These are phyloP conservation scores for Fusarium foetens DNA, from an alignment of 2,329 filamentous ascomycete genomes.

Conservation along the genomic window DNA sequence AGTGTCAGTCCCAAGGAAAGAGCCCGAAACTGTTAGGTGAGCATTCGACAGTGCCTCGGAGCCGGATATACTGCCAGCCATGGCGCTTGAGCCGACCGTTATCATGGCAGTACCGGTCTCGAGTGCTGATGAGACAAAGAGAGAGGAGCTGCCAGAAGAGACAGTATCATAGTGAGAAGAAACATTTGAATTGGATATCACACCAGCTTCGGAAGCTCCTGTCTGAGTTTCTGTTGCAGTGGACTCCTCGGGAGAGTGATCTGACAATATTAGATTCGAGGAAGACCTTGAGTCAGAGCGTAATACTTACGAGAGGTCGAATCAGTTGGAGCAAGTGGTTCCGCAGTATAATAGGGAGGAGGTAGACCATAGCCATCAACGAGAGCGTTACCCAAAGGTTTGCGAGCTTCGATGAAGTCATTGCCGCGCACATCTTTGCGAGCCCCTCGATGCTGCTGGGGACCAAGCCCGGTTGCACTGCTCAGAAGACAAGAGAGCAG, in stretches of 20 bases:
- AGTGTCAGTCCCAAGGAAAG: slow-evolving; percentile 1
- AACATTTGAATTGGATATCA: background rate
- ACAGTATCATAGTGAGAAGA: background rate
- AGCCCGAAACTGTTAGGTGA: slow-evolving; percentile 1
- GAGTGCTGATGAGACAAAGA: slow-evolving; percentile 1
- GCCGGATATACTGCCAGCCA: slow-evolving; percentile 28
- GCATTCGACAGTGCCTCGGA: slow-evolving; percentile 7
- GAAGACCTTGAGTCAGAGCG: background rate
- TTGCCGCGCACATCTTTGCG: slow-evolving; percentile 11
- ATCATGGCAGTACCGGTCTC: background rate
- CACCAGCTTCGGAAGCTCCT: background rate
- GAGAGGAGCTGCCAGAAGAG: background rate
- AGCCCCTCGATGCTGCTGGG: background rate
- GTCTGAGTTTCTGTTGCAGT: slow-evolving; percentile 1
- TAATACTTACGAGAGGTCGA: slow-evolving; percentile 25
- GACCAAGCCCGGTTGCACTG: slow-evolving; percentile 9
- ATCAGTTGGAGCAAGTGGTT: background rate
- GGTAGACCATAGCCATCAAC: slow-evolving; percentile 36
- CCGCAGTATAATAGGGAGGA: slow-evolving; percentile 39
- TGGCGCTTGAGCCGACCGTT: slow-evolving; percentile 34
- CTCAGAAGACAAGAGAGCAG: slow-evolving; percentile 36
- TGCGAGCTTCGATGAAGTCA: slow-evolving; percentile 13
- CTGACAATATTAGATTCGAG: slow-evolving; percentile 24
- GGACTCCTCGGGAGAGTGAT: background rate
- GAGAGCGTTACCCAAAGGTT: slow-evolving; percentile 12